Base-by-base conservation (phyloP, 495 filamentous ascomycete species). In the Aspergillus leporis region DNA sequence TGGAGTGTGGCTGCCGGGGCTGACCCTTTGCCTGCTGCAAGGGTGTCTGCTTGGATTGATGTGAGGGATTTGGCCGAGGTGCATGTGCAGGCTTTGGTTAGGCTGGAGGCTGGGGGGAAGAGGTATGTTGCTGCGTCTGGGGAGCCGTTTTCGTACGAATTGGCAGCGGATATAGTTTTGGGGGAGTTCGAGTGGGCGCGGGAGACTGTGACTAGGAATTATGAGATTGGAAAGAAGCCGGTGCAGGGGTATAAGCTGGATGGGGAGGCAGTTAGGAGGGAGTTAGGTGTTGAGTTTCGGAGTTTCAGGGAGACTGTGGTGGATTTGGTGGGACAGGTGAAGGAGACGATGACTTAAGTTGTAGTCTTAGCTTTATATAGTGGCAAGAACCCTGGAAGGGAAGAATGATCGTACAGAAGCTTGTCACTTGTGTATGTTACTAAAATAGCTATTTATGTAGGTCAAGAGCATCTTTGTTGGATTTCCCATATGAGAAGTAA, bases 41-140 rank as follows among this genome's bases (percentile, higher is more conserved):
- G 70, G 0, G 71, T 79, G 0, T 69, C 71, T 0, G 72, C 72
- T 8, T 81, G 74, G 74, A 67, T 80, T 31, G 77, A 81, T 60
- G 78, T 71, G 4, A 63, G 78, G 1, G 78, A 80, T 61, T 59
- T 80, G 6, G 78, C 76, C 0, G 58, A 57, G 25, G 75, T 72
- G 12, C 77, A 81, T 68, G 70, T 79, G 34, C 63, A 71, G 30
- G 77, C 78, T 0, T 54, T 75, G 16, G 36, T 74, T 53, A 53
- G 45, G 14, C 60, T 61, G 0, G 73, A 67, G 31, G 74, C 64
- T 0, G 72, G 71, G 5, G 75, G 73, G 0, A 73, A 69, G 67
- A 58, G 77, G 21, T 79, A 68, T 55, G 58, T 71, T 5, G 58
- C 70, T 50, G 67, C 69, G 13, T 57, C 66, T 3, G 63, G 68